These are phyloP conservation scores for Ophiostoma tasmaniense DNA, from an alignment of 2,329 filamentous ascomycete species.

Conservation along the genomic window DNA sequence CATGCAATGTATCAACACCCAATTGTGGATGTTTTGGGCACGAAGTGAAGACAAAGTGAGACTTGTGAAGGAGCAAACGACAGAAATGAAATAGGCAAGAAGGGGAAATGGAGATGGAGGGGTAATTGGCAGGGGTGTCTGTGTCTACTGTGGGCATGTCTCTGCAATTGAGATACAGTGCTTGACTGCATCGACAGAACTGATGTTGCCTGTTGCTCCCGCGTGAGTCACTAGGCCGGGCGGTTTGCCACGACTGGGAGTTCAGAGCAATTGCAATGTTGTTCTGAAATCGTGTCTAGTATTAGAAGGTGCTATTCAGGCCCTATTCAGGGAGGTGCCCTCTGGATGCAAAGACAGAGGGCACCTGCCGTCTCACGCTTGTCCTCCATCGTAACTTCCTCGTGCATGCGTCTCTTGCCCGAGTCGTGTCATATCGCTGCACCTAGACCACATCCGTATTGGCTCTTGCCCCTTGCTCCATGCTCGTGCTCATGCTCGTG, in stretches of 20 bases:
- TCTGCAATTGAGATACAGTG: too few species aligned
- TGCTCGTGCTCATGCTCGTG: neutral
- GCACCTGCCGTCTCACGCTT: neutral
- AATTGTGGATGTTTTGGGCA: constrained; percentile 16
- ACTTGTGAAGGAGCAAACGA: neutral
- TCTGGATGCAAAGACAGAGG: neutral
- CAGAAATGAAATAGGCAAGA: neutral
- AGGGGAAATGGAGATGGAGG: neutral
- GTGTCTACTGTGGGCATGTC: neutral
- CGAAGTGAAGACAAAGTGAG: neutral
- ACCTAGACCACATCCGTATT: neutral
- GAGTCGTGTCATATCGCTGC: neutral
- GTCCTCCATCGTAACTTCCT: neutral
- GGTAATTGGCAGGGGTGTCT: neutral
- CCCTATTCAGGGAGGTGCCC: too few species aligned
- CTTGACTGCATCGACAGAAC: neutral
- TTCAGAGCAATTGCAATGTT: neutral
- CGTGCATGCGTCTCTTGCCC: neutral
- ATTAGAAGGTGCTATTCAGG: too few species aligned
- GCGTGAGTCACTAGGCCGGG: neutral
- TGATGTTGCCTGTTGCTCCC: neutral
- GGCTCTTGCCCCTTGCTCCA: neutral
- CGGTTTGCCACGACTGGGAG: neutral
- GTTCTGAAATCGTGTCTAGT: neutral
- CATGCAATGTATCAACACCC: constrained; percentile 13